phyloP scores from a whole-genome alignment of 1,284 basidiomycete species.

The Mycena citricolor region DNA sequence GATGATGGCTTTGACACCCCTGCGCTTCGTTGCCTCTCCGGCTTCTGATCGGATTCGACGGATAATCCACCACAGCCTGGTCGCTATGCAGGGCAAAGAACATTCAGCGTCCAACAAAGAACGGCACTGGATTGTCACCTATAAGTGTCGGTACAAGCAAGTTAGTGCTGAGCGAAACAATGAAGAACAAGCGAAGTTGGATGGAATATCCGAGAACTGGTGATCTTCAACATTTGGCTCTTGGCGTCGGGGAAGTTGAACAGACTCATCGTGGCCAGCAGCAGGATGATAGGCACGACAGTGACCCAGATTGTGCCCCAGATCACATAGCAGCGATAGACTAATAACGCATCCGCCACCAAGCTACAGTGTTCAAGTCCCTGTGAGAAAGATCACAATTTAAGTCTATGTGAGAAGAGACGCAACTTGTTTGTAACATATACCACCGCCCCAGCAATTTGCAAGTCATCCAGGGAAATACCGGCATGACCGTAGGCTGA shows the following conservation, averaged over 20 bases:
- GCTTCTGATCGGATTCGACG: conserved; percentile 10
- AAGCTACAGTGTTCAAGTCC: conserved; percentile 5
- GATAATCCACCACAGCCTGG: conserved; percentile 19
- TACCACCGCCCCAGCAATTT: conserved; percentile 15
- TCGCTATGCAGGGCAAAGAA: conserved; percentile 10
- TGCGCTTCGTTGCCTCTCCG: conserved; percentile 10
- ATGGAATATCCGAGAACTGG: conserved; percentile 20
- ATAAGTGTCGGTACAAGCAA: conserved; percentile 18
- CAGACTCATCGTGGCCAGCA: conserved; percentile 18
- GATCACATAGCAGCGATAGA: conserved; percentile 23
- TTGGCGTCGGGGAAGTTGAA: too few relatives aligned
- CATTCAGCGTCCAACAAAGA: background rate
- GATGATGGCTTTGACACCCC: conserved; percentile 16
- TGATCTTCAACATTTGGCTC: too few relatives aligned
- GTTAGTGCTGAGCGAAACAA: conserved; percentile 19
- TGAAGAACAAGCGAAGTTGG: conserved; percentile 20
- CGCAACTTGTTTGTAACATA: conserved; percentile 24
- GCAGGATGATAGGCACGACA: conserved; percentile 12
- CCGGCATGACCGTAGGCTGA: conserved; percentile 11
- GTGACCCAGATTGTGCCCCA: conserved; percentile 18
- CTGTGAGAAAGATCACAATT: too few relatives aligned
- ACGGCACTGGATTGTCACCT: background rate
- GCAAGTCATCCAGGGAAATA: conserved; percentile 2
- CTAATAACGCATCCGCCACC: conserved; percentile 17
- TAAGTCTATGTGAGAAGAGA: background rate